Evolutionary conservation across 371 early-diverging fungal species (phyloP).

Genomic region (Syncephalis plumigaleata): DNA sequence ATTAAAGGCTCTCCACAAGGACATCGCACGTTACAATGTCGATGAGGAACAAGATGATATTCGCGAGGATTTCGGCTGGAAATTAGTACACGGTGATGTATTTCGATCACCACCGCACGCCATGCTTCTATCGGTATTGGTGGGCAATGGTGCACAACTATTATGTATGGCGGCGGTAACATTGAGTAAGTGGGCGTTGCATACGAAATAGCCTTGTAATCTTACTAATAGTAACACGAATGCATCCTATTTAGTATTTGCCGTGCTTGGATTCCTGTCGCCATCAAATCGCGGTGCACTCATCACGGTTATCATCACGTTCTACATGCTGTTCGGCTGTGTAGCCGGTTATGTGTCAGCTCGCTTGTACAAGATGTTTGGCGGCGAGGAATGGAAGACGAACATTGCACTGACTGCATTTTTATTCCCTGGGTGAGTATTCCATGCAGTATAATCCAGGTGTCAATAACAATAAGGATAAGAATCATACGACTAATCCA

Average conservation of each 20-base stretch:
- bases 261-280: conserved; percentile 89
- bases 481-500: conserved; percentile 4
- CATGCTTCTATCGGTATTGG: conserved; percentile 67
- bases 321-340: conserved; percentile 73
- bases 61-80: conserved; percentile 87
- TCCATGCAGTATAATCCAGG: not conserved
- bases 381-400: conserved; percentile 68
- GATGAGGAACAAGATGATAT: conserved; percentile 33
- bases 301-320: conserved; percentile 71
- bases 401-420: conserved; percentile 72
- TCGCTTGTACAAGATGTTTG: conserved; percentile 84
- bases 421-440: conserved; percentile 60
- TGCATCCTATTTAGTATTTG: conserved; percentile 40
- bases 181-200: conserved; percentile 19
- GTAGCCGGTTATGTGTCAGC: conserved; percentile 81
- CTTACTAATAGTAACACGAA: not conserved
- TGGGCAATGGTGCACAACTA: conserved; percentile 85
- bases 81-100: conserved; percentile 79
- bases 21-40: conserved; percentile 72
- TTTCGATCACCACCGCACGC: conserved; percentile 69
- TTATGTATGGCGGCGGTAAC: conserved; percentile 71
- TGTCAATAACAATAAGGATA: not conserved
- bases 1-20: conserved; percentile 62
- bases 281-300: conserved; percentile 90
- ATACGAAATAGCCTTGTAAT: not conserved